phyloP scores from a whole-genome alignment of 768 basidiomycete species.

The Erythrobasidium yunnanense region DNA sequence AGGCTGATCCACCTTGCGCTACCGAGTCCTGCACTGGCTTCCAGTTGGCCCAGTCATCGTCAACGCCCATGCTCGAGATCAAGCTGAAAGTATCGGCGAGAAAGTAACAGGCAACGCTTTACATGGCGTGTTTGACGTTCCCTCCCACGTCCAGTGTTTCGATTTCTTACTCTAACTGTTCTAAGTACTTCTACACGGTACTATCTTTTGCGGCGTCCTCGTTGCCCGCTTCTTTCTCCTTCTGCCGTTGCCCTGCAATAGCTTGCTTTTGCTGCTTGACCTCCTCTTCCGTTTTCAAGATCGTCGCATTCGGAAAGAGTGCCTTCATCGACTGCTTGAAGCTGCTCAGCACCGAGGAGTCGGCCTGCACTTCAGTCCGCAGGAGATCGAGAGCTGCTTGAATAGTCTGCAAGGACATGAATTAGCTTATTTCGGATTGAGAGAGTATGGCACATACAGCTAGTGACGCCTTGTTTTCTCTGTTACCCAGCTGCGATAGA shows the following conservation, averaged over 20 bases:
- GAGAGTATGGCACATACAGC: background rate
- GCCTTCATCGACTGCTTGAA: background rate
- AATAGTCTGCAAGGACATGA: background rate
- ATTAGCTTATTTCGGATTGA: no score
- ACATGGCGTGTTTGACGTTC: no score
- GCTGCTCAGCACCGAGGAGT: background rate
- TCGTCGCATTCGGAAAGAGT: background rate
- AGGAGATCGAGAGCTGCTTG: background rate
- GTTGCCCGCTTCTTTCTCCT: slow-evolving; percentile 19
- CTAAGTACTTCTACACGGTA: no score
- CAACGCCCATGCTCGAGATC: background rate
- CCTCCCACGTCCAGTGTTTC: no score
- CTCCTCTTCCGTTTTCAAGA: background rate
- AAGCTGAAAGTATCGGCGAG: background rate
- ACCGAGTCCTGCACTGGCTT: background rate
- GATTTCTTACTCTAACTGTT: no score
- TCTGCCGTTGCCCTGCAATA: slow-evolving; percentile 4
- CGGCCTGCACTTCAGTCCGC: background rate
- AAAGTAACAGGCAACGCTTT: background rate
- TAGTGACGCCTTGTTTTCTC: background rate
- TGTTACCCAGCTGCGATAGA: background rate
- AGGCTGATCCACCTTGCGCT: background rate
- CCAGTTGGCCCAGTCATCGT: slow-evolving; percentile 15
- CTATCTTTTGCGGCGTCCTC: no score
- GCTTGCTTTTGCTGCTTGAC: background rate